Base-by-base conservation (phyloP, 208 protist species). In the Endotrypanum monterogeii region DNA sequence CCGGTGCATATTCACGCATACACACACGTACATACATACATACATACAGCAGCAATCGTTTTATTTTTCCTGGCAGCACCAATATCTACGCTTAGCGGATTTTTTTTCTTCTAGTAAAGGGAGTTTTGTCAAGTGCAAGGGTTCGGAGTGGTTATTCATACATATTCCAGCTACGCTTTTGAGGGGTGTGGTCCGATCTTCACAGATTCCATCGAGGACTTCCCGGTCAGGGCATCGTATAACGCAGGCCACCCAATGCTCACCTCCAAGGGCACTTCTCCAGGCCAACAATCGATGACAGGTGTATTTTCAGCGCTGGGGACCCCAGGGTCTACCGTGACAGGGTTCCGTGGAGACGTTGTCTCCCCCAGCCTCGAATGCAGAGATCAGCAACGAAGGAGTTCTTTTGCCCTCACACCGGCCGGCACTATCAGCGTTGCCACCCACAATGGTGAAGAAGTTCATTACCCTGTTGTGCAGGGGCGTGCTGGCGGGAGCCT, bases 401-500 rank as follows among this genome's bases (percentile, higher is more conserved):
- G 54, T 37, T 48, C 50, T 23, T 71, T 37, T 11, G 23, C 41
- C 30, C 8, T 32, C 8, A 56, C 28, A 11, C 52, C 52, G 1
- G 55, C 20, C 1, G 67, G 67, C 14, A 14, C 77, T 50, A 70
- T 76, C 57, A 73, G 71, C 66, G 71, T 77, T 9, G n/a, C 68
- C 39, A 65, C 77, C 25, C 77, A 48, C 2, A 55, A 73, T 4
- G 71, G 77, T 1, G 77, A 82, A 6, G 66, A 71, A 44, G 23
- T 67, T 23, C 68, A 78, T 52, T 83, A 68, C 50, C 73, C 74
- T 1, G 58, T 83, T 4, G 74, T 83, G 35, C 68, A 78, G 28
- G 74, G 73, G 12, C 67, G 79, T 20, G 79, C 79, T 16, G 79
- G 79, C 23, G 73, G 73, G n/a, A 83, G 66, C 46, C 30, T 78